These are phyloP conservation scores for Cyclotella sp. DNA, from an alignment of 108 stramenopile genomes.

Conservation along the genomic window DNA sequence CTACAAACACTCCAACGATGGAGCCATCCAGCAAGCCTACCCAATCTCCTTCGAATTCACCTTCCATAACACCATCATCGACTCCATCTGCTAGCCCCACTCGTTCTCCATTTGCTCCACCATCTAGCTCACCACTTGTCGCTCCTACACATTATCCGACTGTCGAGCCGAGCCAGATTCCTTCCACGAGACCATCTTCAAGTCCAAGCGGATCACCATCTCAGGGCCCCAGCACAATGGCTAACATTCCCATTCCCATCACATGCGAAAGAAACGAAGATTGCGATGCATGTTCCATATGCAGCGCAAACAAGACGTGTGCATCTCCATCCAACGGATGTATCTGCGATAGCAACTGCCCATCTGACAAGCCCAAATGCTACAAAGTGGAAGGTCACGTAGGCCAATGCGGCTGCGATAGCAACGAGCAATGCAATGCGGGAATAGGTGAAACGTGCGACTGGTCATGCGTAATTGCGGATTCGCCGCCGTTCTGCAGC, in stretches of 20 bases:
- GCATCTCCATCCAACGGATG: not conserved
- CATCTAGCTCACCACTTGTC: not conserved
- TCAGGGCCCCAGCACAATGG: not conserved
- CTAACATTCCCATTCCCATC: not conserved
- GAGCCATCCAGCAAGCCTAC: not conserved
- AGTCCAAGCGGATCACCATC: not conserved
- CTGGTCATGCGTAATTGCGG: not conserved
- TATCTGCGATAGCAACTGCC: slow-evolving; percentile 9
- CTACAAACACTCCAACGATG: not conserved
- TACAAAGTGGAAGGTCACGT: not conserved
- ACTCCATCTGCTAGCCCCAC: not conserved
- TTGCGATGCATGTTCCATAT: slow-evolving; percentile 6
- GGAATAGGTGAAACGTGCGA: slow-evolving; percentile 8
- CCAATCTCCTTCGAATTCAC: not conserved
- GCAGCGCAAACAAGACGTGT: not conserved
- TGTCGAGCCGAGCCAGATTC: not conserved
- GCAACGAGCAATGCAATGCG: slow-evolving; percentile 3
- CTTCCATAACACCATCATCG: not conserved
- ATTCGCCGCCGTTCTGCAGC: not conserved
- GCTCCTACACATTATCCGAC: not conserved
- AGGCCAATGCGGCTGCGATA: slow-evolving; percentile 11
- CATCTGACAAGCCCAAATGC: slow-evolving; percentile 7
- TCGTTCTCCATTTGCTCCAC: not conserved
- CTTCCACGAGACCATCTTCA: not conserved
- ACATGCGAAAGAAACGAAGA: not conserved